A percentile compares a stretch with the other conserved stretches of the same genome.
Evolutionary conservation across 2,329 filamentous ascomycete species (phyloP).

Genomic region (Cercospora zeina): DNA sequence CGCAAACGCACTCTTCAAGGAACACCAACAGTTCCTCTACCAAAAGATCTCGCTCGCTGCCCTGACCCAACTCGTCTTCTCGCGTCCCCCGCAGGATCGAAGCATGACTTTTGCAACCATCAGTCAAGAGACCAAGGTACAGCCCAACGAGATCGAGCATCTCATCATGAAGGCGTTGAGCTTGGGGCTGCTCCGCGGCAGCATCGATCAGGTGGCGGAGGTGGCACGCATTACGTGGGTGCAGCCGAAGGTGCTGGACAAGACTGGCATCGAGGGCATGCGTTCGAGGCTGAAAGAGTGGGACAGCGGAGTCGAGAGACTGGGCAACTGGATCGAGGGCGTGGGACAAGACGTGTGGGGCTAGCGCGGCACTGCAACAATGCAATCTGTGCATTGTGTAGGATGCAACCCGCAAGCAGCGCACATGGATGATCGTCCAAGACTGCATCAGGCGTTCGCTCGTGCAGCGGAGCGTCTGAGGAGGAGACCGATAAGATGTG

Average conservation of each 20-base stretch:
- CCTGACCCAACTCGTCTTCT: slow-evolving; percentile 93
- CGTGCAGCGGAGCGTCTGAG: neutral
- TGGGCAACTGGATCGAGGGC: slow-evolving; percentile 95
- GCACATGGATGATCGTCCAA: neutral
- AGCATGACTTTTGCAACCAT: slow-evolving; percentile 91
- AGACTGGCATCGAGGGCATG: slow-evolving; percentile 94
- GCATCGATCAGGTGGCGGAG: slow-evolving; percentile 93
- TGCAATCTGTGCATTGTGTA: neutral
- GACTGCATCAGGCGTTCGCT: neutral
- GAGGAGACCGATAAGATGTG: neutral
- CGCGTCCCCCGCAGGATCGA: slow-evolving; percentile 89
- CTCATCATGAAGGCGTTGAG: slow-evolving; percentile 99
- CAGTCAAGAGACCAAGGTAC: slow-evolving; percentile 86
- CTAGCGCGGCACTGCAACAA: slow-evolving; percentile 44
- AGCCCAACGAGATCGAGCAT: slow-evolving; percentile 90
- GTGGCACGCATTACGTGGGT: slow-evolving; percentile 98
- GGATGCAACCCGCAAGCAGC: neutral
- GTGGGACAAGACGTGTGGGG: slow-evolving; percentile 96
- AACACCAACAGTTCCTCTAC: slow-evolving; percentile 81
- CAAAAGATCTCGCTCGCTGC: slow-evolving; percentile 98
- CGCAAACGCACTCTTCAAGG: slow-evolving; percentile 74
- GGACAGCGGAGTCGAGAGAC: slow-evolving; percentile 92
- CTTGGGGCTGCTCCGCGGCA: slow-evolving; percentile 82
- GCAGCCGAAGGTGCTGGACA: slow-evolving; percentile 95
- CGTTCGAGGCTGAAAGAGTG: slow-evolving; percentile 83